phyloP scores from a whole-genome alignment of 805 yeast species.

The Schwanniomyces yamadae region DNA sequence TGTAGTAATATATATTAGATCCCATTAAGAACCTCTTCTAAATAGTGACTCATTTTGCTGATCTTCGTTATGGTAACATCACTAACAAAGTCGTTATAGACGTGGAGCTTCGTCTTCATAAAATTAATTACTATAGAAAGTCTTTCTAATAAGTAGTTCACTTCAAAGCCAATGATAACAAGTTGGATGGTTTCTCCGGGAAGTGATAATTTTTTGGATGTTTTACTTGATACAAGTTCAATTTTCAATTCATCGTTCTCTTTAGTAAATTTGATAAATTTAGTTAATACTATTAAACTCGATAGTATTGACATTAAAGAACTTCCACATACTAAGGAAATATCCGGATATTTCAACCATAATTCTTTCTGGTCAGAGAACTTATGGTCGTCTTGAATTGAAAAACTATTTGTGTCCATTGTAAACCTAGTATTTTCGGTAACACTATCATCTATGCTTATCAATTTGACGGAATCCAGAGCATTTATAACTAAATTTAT shows the following conservation, averaged over 20 bases:
- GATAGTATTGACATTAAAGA: slow-evolving; percentile 15
- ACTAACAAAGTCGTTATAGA: slow-evolving; percentile 8
- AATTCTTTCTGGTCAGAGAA: slow-evolving; percentile 10
- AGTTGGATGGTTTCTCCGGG: neutral
- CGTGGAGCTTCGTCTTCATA: slow-evolving; percentile 11
- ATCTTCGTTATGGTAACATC: slow-evolving; percentile 17
- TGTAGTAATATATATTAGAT: too few relatives aligned
- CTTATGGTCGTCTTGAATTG: neutral
- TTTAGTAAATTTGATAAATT: slow-evolving; percentile 9
- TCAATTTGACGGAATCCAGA: slow-evolving; percentile 26
- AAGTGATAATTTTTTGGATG: neutral
- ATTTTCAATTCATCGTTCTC: slow-evolving; percentile 6
- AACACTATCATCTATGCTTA: slow-evolving; percentile 34
- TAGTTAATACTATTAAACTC: slow-evolving; percentile 18
- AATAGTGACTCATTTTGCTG: slow-evolving; percentile 16
- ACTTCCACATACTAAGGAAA: slow-evolving; percentile 14
- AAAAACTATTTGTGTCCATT: neutral
- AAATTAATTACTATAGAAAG: slow-evolving; percentile 12
- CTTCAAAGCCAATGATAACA: slow-evolving; percentile 5
- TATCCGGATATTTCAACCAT: slow-evolving; percentile 20
- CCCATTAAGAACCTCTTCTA: slow-evolving; percentile 16
- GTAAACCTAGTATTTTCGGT: slow-evolving; percentile 5
- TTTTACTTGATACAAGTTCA: slow-evolving; percentile 2
- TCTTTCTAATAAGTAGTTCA: slow-evolving; percentile 9
- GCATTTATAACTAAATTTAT: slow-evolving; percentile 27